A percentile compares a stretch with the other conserved stretches of the same genome.
Conservation (phyloP, 352 stramenopile genomes). For the Pythium oligandrum region DNA sequence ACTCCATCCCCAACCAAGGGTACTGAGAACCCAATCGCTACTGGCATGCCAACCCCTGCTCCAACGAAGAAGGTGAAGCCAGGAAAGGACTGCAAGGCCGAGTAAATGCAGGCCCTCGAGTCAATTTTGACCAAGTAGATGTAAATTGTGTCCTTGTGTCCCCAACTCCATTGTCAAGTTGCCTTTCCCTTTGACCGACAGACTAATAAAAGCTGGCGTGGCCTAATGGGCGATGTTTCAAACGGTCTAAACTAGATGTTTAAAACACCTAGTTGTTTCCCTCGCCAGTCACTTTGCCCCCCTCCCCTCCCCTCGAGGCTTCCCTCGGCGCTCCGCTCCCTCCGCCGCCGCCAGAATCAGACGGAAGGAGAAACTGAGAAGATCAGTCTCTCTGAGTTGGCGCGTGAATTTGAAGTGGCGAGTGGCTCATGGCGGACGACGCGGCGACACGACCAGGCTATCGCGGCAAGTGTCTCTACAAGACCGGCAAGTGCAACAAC, state of each 20-base stretch:
- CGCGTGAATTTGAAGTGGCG: conserved; percentile 16
- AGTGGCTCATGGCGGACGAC: conserved; percentile 1
- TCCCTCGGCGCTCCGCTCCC: not conserved
- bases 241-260: too few species aligned
- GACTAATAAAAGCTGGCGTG: too few species aligned
- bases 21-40: not conserved
- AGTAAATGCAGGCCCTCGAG: too few species aligned
- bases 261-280: too few species aligned
- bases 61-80: not conserved
- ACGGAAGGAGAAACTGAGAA: conserved; percentile 23
- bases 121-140: too few species aligned
- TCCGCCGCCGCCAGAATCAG: conserved; percentile 11
- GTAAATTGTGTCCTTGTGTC: too few species aligned
- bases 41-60: not conserved
- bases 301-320: too few species aligned
- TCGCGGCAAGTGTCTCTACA: conserved; percentile 82
- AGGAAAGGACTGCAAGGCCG: too few species aligned
- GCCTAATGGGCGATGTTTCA: too few species aligned
- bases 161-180: too few species aligned
- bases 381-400: conserved; percentile 14
- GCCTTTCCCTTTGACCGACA: too few species aligned
- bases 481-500: conserved; percentile 84
- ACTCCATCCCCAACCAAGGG: not conserved
- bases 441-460: conserved; percentile 26
- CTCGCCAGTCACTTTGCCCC: too few species aligned